Conservation (phyloP, 768 basidiomycete genomes). For the Lactarius deliciosus region DNA sequence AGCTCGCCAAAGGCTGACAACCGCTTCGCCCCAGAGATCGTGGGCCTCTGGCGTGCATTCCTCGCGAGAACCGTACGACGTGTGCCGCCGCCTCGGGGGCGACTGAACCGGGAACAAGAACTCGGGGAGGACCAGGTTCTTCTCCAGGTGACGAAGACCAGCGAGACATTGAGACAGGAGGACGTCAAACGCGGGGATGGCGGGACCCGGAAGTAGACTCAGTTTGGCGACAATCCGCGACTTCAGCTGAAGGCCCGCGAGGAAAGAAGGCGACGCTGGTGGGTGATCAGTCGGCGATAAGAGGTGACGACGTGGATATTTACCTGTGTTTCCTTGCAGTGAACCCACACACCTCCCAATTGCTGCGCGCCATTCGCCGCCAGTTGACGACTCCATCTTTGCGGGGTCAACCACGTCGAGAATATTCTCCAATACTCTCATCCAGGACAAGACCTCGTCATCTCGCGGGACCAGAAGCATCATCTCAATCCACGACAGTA, state of each 20-base stretch:
- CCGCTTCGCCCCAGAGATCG: slow-evolving; percentile 48
- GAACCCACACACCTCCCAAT: slow-evolving; percentile 52
- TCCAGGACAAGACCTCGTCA: slow-evolving; percentile 29
- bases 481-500: slow-evolving; percentile 83
- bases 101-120: not conserved
- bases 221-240: slow-evolving; percentile 20
- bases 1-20: slow-evolving; percentile 58
- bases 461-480: slow-evolving; percentile 44
- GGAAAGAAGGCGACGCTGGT: not conserved
- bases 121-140: slow-evolving; percentile 1
- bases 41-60: slow-evolving; percentile 34
- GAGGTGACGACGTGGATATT: slow-evolving; percentile 20
- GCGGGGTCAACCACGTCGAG: slow-evolving; percentile 42
- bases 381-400: slow-evolving; percentile 55
- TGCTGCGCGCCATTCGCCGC: slow-evolving; percentile 59
- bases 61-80: slow-evolving; percentile 36
- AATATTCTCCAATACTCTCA: slow-evolving; percentile 39
- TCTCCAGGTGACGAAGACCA: slow-evolving; percentile 20
- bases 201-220: slow-evolving; percentile 17
- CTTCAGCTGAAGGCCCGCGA: not conserved
- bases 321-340: slow-evolving; percentile 40
- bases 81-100: slow-evolving; percentile 17
- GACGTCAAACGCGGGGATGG: slow-evolving; percentile 11
- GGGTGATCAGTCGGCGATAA: not conserved
- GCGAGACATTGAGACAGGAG: slow-evolving; percentile 24